phyloP scores from a whole-genome alignment of 176 grass and related monocot species.

The Pharus latifolius region DNA sequence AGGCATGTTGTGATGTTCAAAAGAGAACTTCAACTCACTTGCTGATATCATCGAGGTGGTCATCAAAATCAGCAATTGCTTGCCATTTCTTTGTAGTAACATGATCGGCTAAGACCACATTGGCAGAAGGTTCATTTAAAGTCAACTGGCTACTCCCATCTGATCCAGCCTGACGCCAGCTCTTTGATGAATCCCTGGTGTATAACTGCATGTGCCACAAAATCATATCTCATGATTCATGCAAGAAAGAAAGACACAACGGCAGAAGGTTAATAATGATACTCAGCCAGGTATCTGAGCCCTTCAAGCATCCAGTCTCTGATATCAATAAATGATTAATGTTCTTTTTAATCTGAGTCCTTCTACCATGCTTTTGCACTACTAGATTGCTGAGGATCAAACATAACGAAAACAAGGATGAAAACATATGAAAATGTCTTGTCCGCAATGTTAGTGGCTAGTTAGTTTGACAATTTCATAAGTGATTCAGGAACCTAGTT shows the following conservation, averaged over 20 bases:
- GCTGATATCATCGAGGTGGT: constrained; percentile 98
- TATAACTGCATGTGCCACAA: constrained; percentile 47
- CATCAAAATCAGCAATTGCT: constrained; percentile 87
- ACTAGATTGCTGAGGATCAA: too few species aligned
- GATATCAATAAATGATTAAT: too few species aligned
- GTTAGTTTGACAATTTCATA: background rate
- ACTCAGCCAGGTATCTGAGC: background rate
- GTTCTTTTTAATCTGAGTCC: too few species aligned
- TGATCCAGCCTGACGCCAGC: constrained; percentile 73
- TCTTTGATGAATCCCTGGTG: constrained; percentile 96
- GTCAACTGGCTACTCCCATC: constrained; percentile 63
- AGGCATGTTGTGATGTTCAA: background rate
- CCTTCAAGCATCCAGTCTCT: background rate
- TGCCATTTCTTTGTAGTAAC: constrained; percentile 77
- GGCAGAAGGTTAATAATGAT: background rate
- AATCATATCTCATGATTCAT: background rate
- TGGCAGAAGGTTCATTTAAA: constrained; percentile 84
- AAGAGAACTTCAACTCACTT: constrained; percentile 41
- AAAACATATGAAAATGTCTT: too few species aligned
- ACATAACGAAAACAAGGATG: too few species aligned
- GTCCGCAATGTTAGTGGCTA: background rate
- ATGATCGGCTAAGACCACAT: constrained; percentile 70
- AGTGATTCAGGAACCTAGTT: background rate
- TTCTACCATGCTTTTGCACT: too few species aligned
- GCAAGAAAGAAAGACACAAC: background rate